These are phyloP conservation scores for Protomyces lactucae-debilis DNA, from an alignment of 1,139 yeast genomes.

Conservation along the genomic window DNA sequence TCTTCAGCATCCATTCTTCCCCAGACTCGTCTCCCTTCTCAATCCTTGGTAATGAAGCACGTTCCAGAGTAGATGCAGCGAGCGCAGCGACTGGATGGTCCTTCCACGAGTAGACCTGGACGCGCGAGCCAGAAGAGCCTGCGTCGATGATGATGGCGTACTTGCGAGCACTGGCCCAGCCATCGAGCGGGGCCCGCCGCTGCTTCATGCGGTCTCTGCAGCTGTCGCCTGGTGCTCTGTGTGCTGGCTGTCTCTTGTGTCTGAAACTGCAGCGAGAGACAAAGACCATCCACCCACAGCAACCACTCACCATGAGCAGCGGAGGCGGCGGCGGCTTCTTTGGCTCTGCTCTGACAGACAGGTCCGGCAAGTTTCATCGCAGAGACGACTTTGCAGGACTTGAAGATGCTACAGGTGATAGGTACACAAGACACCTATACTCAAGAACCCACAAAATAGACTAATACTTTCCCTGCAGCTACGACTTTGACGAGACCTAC, in stretches of 20 bases:
- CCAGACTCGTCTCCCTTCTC: constrained; percentile 32
- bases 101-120: constrained; percentile 66
- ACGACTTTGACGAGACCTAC: constrained; percentile 79
- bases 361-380: constrained; percentile 20
- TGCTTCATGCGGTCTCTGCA: neutral
- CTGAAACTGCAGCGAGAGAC: too few species aligned
- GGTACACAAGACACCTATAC: neutral
- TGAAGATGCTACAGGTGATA: neutral
- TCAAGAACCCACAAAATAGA: too few species aligned
- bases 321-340: constrained; percentile 8
- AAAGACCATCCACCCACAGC: too few species aligned
- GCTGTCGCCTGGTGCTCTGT: too few species aligned
- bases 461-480: constrained; percentile 32
- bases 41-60: constrained; percentile 34
- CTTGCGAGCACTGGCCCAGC: constrained; percentile 38
- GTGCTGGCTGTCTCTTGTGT: too few species aligned
- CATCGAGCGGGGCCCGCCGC: constrained; percentile 10
- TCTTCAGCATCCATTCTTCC: constrained; percentile 43
- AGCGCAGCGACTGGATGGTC: constrained; percentile 6
- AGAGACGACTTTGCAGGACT: constrained; percentile 19
- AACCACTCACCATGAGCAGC: too few species aligned
- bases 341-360: constrained; percentile 17
- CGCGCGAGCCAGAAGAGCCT: constrained; percentile 77
- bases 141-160: constrained; percentile 74
- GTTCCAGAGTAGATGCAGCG: constrained; percentile 40